phyloP scores from a whole-genome alignment of 208 protist species.

The Angomonas desouzai region DNA sequence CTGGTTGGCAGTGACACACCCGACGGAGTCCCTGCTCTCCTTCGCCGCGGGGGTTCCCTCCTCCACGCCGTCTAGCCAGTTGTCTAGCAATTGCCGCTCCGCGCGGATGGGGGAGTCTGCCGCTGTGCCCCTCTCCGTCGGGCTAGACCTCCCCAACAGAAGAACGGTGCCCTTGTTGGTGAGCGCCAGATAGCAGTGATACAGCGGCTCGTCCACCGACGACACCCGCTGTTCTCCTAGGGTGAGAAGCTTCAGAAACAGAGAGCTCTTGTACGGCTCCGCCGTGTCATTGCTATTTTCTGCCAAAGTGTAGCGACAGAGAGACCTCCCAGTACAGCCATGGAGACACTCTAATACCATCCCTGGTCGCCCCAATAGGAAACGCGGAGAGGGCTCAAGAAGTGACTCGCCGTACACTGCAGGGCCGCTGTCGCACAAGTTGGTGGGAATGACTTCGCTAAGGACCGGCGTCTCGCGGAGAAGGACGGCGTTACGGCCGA shows the following conservation, averaged over 20 bases:
- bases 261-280: background rate
- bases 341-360: slow-evolving; percentile 33
- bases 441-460: slow-evolving; percentile 27
- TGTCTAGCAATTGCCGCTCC: background rate
- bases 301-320: slow-evolving; percentile 35
- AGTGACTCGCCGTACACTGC: slow-evolving; percentile 27
- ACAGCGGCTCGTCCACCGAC: background rate
- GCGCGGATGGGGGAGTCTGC: background rate
- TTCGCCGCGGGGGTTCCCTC: background rate
- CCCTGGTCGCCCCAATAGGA: slow-evolving; percentile 41
- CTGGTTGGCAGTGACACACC: too few relatives aligned
- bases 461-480: slow-evolving; percentile 30
- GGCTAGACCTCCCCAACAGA: background rate
- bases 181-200: background rate
- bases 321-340: slow-evolving; percentile 35
- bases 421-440: slow-evolving; percentile 48
- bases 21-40: background rate
- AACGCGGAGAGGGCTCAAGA: slow-evolving; percentile 14
- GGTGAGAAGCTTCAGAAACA: background rate
- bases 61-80: slow-evolving; percentile 45
- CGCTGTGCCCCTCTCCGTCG: background rate
- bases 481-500: slow-evolving; percentile 28
- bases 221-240: background rate
- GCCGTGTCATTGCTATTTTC: background rate
- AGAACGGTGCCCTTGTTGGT: background rate